Conservation (phyloP, 441 rosid genomes). For the Mallotus japonicus region DNA sequence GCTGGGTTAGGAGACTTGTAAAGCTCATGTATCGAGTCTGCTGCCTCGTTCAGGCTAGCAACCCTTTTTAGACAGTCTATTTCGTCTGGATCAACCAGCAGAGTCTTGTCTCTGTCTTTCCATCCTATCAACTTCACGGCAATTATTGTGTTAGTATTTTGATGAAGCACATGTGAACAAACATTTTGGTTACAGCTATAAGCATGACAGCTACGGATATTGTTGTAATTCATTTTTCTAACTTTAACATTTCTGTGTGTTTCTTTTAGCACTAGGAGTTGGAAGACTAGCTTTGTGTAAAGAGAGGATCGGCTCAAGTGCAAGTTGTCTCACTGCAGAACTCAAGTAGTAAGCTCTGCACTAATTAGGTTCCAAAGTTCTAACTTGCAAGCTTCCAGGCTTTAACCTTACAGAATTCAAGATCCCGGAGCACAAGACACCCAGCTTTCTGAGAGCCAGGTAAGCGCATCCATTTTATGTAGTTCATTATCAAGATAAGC, state of each 20-base stretch:
- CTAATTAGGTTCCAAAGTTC: neutral
- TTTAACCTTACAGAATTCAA: neutral
- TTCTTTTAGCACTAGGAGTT: neutral
- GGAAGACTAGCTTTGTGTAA: neutral
- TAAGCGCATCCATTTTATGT: too few relatives aligned
- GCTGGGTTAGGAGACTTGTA: constrained; percentile 73
- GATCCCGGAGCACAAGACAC: neutral
- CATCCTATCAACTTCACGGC: constrained; percentile 84
- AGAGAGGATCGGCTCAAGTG: neutral
- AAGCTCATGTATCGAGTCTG: constrained; percentile 78
- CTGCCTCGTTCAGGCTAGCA: constrained; percentile 68
- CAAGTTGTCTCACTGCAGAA: too few relatives aligned
- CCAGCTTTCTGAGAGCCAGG: too few relatives aligned
- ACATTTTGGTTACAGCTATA: neutral
- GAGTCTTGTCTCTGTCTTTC: constrained; percentile 88
- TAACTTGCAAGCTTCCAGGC: neutral
- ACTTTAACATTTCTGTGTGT: neutral
- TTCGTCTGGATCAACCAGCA: constrained; percentile 94
- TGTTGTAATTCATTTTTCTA: neutral
- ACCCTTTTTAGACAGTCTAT: constrained; percentile 68
- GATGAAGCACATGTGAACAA: constrained; percentile 1
- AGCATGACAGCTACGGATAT: neutral
- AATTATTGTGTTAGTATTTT: constrained; percentile 27
- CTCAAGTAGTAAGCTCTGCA: neutral
- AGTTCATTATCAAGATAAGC: too few relatives aligned